Base-by-base conservation (phyloP, 805 yeast species). In the Sugiyamaella chiloensis region DNA sequence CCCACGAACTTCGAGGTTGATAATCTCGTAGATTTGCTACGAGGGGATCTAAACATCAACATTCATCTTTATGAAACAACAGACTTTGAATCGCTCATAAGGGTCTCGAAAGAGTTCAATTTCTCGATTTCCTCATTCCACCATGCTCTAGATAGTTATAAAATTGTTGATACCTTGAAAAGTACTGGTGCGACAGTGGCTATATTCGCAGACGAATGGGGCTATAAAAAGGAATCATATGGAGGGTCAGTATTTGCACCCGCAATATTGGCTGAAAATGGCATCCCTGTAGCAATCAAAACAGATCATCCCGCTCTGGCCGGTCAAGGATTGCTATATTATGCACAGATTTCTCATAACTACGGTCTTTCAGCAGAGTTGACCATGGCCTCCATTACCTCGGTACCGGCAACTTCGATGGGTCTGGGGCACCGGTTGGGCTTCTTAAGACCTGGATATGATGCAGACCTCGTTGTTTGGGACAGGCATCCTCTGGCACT, bases 381-480 rank as follows among this genome's bases (percentile, higher is more conserved):
- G 7, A 17, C 34, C 12, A 29, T 29, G 12, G 34, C 34, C 6
- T 29, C 34, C 16, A 29, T 29, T 29, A 29, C 34, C 17, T 29
- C 34, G 4, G 34, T 29, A 5, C 34, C 31, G 8, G 44, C 44
- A 2, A 5, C 17, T 14, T n/a, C 17, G 23, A 16, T 41, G 2
- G 21, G 23, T n/a, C 29, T 41, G 11, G 40, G 24, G 7, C 44
- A 24, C 20, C 24, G 31, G 5, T 19, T 41, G 12, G 44, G 44
- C 5, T 41, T 16, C 21, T 11, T 27, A 11, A 8, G 35, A 16
- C 24, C 32, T 6, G 44, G 44, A 11, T 41, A 24, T 27, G 44
- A 41, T 27, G 44, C 44, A 6, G 44, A 41, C 19, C 16, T 41
- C 20, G 44, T 41, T n/a, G 23, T 41, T 12, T 41, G 44, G 44